phyloP scores from a whole-genome alignment of 1,139 yeast species.

The Suhomyces chickasaworum region DNA sequence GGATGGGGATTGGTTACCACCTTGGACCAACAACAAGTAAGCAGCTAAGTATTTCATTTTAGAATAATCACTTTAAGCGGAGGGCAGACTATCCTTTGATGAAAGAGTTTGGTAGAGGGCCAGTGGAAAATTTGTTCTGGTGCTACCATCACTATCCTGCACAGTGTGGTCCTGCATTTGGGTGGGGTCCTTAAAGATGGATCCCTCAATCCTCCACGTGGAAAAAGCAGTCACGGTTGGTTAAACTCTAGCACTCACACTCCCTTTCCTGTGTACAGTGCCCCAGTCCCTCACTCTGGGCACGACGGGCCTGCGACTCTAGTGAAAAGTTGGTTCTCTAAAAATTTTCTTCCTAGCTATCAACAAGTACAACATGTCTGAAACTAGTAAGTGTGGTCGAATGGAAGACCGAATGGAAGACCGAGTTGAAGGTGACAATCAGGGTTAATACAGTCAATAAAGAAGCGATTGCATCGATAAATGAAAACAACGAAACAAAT shows the following conservation, averaged over 20 bases:
- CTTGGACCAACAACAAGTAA: slow-evolving; percentile 82
- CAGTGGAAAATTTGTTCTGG: slow-evolving; percentile 11
- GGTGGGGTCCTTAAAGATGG: too few relatives aligned
- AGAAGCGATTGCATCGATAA: too few relatives aligned
- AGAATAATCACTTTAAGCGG: slow-evolving; percentile 64
- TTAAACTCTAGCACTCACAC: slow-evolving; percentile 5
- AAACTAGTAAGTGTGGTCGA: slow-evolving; percentile 44
- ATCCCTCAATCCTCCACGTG: slow-evolving; percentile 8
- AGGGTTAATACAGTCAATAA: neutral
- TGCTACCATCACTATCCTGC: slow-evolving; percentile 6
- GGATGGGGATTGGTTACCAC: slow-evolving; percentile 80
- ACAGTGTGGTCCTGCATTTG: neutral
- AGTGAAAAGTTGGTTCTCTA: slow-evolving; percentile 13
- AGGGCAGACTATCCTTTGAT: slow-evolving; percentile 62
- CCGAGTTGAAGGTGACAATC: neutral
- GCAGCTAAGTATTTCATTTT: slow-evolving; percentile 89
- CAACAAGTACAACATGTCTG: slow-evolving; percentile 41
- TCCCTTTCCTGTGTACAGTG: slow-evolving; percentile 6
- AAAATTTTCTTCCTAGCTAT: slow-evolving; percentile 14
- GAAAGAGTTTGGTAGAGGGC: slow-evolving; percentile 2
- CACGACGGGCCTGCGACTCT: slow-evolving; percentile 11
- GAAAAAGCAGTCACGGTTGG: slow-evolving; percentile 21
- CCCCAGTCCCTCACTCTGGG: slow-evolving; percentile 8
- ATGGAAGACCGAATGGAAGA: neutral
- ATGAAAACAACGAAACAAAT: too few relatives aligned